Base-by-base conservation (phyloP, 352 stramenopile species). In the Globisporangium spinosum region DNA sequence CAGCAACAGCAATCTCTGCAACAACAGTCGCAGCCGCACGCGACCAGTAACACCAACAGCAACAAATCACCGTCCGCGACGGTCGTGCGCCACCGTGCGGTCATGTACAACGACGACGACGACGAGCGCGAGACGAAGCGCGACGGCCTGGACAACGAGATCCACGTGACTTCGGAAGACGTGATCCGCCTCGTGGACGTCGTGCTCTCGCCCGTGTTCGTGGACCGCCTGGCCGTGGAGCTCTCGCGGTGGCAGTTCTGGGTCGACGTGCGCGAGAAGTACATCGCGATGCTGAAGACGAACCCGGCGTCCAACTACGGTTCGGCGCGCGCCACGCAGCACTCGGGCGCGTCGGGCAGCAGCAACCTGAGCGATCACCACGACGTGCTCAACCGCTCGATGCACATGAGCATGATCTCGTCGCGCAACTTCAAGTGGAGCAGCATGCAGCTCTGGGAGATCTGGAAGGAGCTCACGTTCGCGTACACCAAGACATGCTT, bases 401-500 rank as follows among this genome's bases (percentile, higher is more conserved):
- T 27, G 32, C 58, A 66, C n/a, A 49, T 59, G 27, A 61, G 38
- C 34, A 65, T 57, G 17, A 81, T 72, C 7, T 80, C 78, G 38
- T 79, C 80, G 58, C 80, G 78, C 25, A 89, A 83, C 68, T 85
- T 84, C 64, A 86, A 92, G 73, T 93, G 85, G 85, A 91, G 81
- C 67, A 89, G 76, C 56, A 90, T 91, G 82, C 85, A 93, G 65
- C 74, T 93, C 1, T 93, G 85, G 85, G 85, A 90, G 64, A 91
- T 93, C 54, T 93, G 85, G 82, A 93, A 93, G 61, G 85, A 93
- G 61, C 70, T 91, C 22, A 89, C 82, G 53, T 91, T 91, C 66
- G 85, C 83, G 34, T 91, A 93, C 70, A 91, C 85, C 2, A 93
- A 93, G 71, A 88, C 85, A 45, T 93, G 85, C 53, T 93, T 91